Conservation (phyloP, 1,139 yeast genomes). For the Suhomyces atakaporum region DNA sequence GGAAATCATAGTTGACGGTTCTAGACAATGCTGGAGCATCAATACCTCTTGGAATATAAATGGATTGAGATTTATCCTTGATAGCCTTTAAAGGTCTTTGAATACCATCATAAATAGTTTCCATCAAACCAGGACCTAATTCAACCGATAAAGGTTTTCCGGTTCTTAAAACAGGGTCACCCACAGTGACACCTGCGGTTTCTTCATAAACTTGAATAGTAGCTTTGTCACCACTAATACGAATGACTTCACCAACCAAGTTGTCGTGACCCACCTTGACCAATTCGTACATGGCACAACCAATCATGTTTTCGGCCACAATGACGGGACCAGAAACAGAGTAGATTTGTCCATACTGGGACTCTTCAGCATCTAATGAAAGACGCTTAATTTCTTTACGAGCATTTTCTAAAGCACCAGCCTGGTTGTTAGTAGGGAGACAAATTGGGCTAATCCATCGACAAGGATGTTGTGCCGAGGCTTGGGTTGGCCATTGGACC, state of each 20-base stretch:
- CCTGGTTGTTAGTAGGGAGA: slow-evolving; percentile 54
- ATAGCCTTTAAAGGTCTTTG: slow-evolving; percentile 97
- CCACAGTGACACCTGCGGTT: slow-evolving; percentile 98
- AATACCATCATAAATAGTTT: slow-evolving; percentile 97
- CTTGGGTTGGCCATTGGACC: no score
- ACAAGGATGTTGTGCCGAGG: no score
- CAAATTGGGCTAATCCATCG: slow-evolving; percentile 1
- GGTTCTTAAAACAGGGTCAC: slow-evolving; percentile 96
- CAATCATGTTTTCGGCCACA: slow-evolving; percentile 97
- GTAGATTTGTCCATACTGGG: slow-evolving; percentile 83
- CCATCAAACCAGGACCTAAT: slow-evolving; percentile 98
- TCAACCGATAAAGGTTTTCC: slow-evolving; percentile 98
- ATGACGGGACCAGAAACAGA: slow-evolving; percentile 98
- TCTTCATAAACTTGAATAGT: slow-evolving; percentile 99
- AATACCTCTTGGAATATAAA: slow-evolving; percentile 97
- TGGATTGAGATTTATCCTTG: slow-evolving; percentile 80
- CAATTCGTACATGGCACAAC: slow-evolving; percentile 98
- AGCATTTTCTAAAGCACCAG: slow-evolving; percentile 97
- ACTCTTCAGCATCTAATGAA: slow-evolving; percentile 76
- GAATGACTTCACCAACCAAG: slow-evolving; percentile 96
- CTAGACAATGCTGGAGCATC: slow-evolving; percentile 93
- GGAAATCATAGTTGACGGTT: slow-evolving; percentile 79
- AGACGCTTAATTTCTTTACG: slow-evolving; percentile 90
- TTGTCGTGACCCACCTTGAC: slow-evolving; percentile 96
- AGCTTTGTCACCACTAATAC: slow-evolving; percentile 95